Evolutionary conservation across 2,329 filamentous ascomycete genomes (phyloP).

Genomic region (Hypoxylon sp.): DNA sequence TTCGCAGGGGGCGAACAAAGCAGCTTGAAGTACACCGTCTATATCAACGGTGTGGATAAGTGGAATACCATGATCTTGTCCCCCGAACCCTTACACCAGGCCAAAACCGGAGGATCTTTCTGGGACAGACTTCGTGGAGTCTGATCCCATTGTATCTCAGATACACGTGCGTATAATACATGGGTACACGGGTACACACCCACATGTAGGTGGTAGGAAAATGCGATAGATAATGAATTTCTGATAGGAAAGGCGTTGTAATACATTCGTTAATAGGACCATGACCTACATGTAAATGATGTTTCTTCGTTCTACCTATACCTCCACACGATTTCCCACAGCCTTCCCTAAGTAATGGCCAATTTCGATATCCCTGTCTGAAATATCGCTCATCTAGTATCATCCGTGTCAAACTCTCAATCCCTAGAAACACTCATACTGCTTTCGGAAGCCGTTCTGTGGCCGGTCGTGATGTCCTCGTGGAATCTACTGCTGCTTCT

Average conservation of each 20-base stretch:
- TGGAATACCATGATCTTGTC: constrained; percentile 77
- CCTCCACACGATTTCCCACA: neutral
- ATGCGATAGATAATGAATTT: constrained; percentile 24
- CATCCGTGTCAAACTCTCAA: neutral
- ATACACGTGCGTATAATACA: constrained; percentile 16
- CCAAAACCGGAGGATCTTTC: constrained; percentile 58
- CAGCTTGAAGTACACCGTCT: constrained; percentile 83
- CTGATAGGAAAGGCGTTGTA: constrained; percentile 6
- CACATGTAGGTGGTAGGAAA: neutral
- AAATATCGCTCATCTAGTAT: neutral
- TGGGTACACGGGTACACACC: constrained; percentile 10
- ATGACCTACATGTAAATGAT: neutral
- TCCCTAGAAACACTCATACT: neutral
- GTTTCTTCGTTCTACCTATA: constrained; percentile 11
- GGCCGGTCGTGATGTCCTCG: neutral
- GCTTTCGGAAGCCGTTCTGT: constrained; percentile 3
- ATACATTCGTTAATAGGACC: neutral
- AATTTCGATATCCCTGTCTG: neutral
- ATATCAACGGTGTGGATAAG: constrained; percentile 82
- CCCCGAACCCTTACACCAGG: constrained; percentile 57
- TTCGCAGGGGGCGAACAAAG: constrained; percentile 75
- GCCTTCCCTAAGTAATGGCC: neutral
- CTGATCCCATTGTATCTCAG: constrained; percentile 14
- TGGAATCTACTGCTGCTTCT: constrained; percentile 8
- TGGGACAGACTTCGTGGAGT: constrained; percentile 62